Percentiles rank a stretch among this genome's conserved stretches.
phyloP scores from a whole-genome alignment of 2,329 filamentous ascomycete genomes.

The Penicillium fuscoglaucum region DNA sequence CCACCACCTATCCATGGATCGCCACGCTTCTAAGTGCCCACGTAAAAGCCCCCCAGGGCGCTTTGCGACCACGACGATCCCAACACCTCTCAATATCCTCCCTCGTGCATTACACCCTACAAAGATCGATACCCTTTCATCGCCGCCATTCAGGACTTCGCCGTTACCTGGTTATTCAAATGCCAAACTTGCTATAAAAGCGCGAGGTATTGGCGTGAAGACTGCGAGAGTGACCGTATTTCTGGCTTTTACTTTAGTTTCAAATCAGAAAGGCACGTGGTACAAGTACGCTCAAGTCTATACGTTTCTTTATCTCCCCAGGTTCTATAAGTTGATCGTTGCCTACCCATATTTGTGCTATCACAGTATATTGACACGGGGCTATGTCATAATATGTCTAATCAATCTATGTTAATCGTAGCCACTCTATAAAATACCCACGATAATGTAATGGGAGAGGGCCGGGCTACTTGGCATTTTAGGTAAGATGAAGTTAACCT shows the following conservation, averaged over 20 bases:
- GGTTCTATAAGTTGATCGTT: not conserved
- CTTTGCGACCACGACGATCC: not conserved
- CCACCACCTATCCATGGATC: too few species aligned
- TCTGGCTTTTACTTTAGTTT: not conserved
- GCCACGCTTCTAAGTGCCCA: not conserved
- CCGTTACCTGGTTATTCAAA: too few species aligned
- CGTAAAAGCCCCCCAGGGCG: not conserved
- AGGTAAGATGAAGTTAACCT: too few species aligned
- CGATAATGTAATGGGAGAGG: too few species aligned
- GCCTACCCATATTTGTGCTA: not conserved
- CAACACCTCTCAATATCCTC: not conserved
- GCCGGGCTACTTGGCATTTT: too few species aligned
- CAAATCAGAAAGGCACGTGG: not conserved
- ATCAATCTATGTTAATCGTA: too few species aligned
- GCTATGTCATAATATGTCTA: too few species aligned
- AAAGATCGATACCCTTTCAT: not conserved
- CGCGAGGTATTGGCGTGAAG: too few species aligned
- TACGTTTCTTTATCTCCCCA: not conserved
- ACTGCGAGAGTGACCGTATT: not conserved
- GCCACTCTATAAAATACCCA: too few species aligned
- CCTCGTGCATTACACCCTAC: not conserved
- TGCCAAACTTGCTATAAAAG: too few species aligned
- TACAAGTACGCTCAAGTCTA: not conserved
- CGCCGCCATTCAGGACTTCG: too few species aligned
- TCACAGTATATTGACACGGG: too few species aligned